Base-by-base conservation (phyloP, 2,329 filamentous ascomycete genomes). In the Cladosporium sp. region DNA sequence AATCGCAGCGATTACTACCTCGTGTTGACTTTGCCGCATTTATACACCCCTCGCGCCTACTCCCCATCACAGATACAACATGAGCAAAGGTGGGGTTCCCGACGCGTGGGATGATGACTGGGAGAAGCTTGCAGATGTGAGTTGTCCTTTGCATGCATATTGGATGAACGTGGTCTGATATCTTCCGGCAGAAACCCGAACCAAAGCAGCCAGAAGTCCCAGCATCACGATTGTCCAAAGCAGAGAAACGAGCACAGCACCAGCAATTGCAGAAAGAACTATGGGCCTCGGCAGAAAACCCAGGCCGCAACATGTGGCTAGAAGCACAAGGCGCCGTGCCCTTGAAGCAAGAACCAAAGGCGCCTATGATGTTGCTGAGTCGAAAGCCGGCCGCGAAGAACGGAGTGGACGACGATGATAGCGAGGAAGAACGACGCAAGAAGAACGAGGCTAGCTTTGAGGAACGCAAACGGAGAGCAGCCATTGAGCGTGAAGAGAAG, bases 61-160 rank as follows among this genome's bases (percentile, higher is more conserved):
- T 25, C 28, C 19, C 15, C 8, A 36, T 13, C 24, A 34, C 51
- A 36, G 19, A 35, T 34, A 15, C 52, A 58, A 63, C 65, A 77
- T 74, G 71, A 79, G 70, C 64, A 75, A 78, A 65, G 62, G 65
- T 48, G 73, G 73, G 20, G 73, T 87, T 58, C 86, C 89, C 36
- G 84, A 91, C 71, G 92, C 91, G 19, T 97, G 93, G 93, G 91
- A 93, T 62, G 87, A 96, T 66, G 90, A 96, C 68, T 97, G 92
- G 91, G 90, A 93, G 71, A 75, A 78, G 5, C 82, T 88, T 69
- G 90, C 89, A 58, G 91, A 96, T 75, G 45, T 48, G 17, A 48
- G 45, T 48, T n/a, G 10, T 12, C 12, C 3, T 45, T 13, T 22
- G 3, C 6, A 48, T 22, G 10, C 7, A 22, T 19, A 0, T 20